A percentile compares a stretch with the other conserved stretches of the same genome.
These are phyloP conservation scores for Pythium dissimile DNA, from an alignment of 352 stramenopile species.

Conservation along the genomic window DNA sequence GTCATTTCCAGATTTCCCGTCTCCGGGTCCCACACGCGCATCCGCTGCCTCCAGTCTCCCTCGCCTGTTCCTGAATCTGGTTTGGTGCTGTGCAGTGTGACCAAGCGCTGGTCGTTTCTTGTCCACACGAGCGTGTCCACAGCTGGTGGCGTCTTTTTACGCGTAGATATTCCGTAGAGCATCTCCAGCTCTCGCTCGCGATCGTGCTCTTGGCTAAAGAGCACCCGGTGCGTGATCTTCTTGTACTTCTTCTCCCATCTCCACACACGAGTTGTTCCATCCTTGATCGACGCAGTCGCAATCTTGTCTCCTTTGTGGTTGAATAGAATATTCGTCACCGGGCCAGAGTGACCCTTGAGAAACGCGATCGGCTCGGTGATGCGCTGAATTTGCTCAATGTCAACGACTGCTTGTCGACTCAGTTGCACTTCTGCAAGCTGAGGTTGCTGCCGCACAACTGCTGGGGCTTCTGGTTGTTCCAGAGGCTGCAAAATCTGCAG, in stretches of 20 bases:
- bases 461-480: constrained; percentile 1
- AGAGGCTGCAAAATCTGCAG: background rate
- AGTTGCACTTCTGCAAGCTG: constrained; percentile 17
- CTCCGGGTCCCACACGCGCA: constrained; percentile 36
- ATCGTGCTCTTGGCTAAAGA: constrained; percentile 21
- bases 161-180: constrained; percentile 21
- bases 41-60: constrained; percentile 29
- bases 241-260: constrained; percentile 32
- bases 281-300: constrained; percentile 86
- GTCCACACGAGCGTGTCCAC: constrained; percentile 40
- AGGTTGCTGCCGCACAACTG: constrained; percentile 16
- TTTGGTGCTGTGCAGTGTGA: constrained; percentile 43
- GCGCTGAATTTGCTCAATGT: constrained; percentile 17
- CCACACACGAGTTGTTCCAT: constrained; percentile 57
- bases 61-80: constrained; percentile 21
- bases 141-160: constrained; percentile 16
- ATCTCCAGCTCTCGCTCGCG: constrained; percentile 20
- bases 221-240: constrained; percentile 23
- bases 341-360: constrained; percentile 74
- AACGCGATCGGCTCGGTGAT: constrained; percentile 28
- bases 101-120: constrained; percentile 22
- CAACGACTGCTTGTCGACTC: constrained; percentile 4
- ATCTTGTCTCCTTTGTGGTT: constrained; percentile 80
- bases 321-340: constrained; percentile 90
- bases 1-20: constrained; percentile 29